These are phyloP conservation scores for Paraphaeosphaeria minitans DNA, from an alignment of 2,329 filamentous ascomycete genomes.

Conservation along the genomic window DNA sequence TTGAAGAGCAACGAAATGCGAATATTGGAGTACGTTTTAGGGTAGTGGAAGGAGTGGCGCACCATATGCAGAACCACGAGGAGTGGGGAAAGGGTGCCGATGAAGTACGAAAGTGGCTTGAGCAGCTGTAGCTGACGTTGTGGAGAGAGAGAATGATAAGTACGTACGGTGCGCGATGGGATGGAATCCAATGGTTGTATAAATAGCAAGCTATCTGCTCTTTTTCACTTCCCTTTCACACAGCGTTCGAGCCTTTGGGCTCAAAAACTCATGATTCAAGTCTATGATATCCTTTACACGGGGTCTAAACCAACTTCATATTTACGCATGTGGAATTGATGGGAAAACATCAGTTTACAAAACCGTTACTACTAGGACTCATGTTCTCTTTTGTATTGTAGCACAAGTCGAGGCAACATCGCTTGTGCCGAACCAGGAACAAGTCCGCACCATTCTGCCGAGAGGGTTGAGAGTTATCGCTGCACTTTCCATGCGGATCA, in stretches of 20 bases:
- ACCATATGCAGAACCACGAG: slow-evolving; percentile 61
- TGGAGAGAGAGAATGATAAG: not conserved
- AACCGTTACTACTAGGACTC: no score
- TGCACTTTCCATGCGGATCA: no score
- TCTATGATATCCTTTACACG: no score
- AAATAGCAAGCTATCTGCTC: not conserved
- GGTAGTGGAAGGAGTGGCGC: slow-evolving; percentile 54
- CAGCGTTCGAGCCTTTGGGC: not conserved
- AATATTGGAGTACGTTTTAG: slow-evolving; percentile 48
- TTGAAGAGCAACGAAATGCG: slow-evolving; percentile 7
- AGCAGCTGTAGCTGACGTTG: slow-evolving; percentile 15
- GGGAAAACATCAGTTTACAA: no score
- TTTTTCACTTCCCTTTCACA: not conserved
- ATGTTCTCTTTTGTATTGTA: no score
- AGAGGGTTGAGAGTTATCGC: no score
- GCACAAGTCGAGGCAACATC: no score
- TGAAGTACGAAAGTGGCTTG: slow-evolving; percentile 53
- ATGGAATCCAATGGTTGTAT: not conserved
- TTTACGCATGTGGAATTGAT: no score
- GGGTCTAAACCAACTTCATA: no score
- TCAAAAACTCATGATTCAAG: no score
- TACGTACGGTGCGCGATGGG: not conserved
- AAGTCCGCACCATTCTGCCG: no score
- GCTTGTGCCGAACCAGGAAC: no score
- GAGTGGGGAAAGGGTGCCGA: slow-evolving; percentile 55